Evolutionary conservation across 441 rosid species (phyloP).

Genomic region (Populus hybrid): DNA sequence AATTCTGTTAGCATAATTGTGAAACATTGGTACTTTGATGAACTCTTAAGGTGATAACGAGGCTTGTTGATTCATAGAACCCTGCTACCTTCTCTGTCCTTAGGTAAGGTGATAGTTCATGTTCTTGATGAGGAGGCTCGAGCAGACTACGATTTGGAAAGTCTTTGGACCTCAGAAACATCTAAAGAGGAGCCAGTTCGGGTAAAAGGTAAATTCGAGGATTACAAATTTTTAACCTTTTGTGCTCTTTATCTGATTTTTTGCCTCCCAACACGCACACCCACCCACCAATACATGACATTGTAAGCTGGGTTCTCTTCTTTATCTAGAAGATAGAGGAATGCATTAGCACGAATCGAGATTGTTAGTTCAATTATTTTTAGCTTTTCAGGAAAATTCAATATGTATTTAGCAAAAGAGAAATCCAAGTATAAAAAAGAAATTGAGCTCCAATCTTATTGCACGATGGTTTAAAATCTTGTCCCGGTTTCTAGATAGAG

Average conservation of each 20-base stretch:
- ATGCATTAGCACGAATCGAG: neutral
- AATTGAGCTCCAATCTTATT: neutral
- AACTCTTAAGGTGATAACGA: neutral
- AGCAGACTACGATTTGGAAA: constrained; percentile 76
- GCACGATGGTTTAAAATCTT: neutral
- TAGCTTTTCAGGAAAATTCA: neutral
- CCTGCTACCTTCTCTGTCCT: constrained; percentile 1
- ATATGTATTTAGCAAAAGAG: neutral
- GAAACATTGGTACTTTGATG: neutral
- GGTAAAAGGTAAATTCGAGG: constrained; percentile 32
- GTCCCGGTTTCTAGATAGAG: neutral
- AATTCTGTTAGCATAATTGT: neutral
- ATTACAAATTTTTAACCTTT: neutral
- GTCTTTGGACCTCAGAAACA: constrained; percentile 47
- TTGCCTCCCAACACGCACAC: neutral
- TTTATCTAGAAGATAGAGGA: neutral
- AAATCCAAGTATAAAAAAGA: neutral
- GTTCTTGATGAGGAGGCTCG: constrained; percentile 97
- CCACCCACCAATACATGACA: neutral
- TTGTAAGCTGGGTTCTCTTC: neutral
- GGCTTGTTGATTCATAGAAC: neutral
- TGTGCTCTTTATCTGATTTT: neutral
- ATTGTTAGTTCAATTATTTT: neutral
- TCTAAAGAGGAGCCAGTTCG: constrained; percentile 39
- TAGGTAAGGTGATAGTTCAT: constrained; percentile 84